Base-by-base conservation (phyloP, 148 eudicot genomes). In the Salicornia ramosissima region DNA sequence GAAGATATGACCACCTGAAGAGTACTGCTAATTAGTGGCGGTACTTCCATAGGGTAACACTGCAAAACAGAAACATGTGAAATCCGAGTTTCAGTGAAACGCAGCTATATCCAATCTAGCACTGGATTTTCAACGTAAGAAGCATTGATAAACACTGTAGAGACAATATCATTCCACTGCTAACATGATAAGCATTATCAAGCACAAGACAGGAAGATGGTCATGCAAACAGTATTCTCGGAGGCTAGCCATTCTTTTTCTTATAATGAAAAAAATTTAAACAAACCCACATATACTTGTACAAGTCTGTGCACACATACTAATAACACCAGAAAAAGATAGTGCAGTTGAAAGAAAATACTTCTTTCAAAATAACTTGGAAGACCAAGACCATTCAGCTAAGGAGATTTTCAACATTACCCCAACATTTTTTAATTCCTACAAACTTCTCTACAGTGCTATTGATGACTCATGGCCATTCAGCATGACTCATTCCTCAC, bases 41-140 rank as follows among this genome's bases (percentile, higher is more conserved):
- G 97, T 59, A 88, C 92, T 58, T 90, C 97, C 78, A 81, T 26
- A 34, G 98, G 97, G 80, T 87, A 90, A 81, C 96, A 94, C 98
- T 94, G 87, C 77, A 77, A 13, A 64, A 50, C 16, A 77, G 63
- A 29, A 2, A 63, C 31, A 50, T 18, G 55, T 34, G 10, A 31
- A 59, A 51, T 66, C 25, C 71, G 39, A 58, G 60, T 31, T 19
- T 31, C 22, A 45, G 58, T 47, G 43, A 47, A 45, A 40, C 39
- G 18, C 52, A 54, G 53, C 40, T 45, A 25, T 11, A 24, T 21
- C 12, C 8, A 22, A 64, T 33, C 15, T 12, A 16, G 33, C 21
- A 26, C 39, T 26, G 16, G 8, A 21, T 40, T 22, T 8, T n/a
- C 10, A 13, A 16, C 50, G 53, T 49, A 21, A 53, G 31, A 24